These are phyloP conservation scores for Hibiscus syriacus DNA, from an alignment of 345 rosid genomes.

Conservation along the genomic window DNA sequence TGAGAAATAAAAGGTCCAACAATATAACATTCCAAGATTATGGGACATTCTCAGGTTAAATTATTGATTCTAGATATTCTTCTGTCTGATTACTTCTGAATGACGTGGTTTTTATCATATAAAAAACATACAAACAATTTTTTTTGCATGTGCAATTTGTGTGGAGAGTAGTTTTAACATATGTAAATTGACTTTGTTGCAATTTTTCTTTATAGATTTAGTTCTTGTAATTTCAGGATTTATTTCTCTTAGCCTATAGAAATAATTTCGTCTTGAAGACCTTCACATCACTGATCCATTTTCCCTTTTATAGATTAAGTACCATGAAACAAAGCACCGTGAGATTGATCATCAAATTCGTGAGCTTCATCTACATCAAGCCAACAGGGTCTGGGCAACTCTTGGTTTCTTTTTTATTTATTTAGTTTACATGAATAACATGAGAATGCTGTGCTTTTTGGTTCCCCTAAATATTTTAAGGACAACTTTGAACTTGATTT, in stretches of 20 bases:
- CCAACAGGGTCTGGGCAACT: slow-evolving; percentile 57
- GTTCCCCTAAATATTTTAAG: slow-evolving; percentile 1
- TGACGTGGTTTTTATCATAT: not conserved
- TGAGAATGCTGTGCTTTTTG: not conserved
- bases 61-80: not conserved
- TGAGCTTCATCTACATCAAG: slow-evolving; percentile 48
- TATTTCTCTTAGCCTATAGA: not conserved
- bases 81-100: not conserved
- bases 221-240: not conserved
- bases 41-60: not conserved
- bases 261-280: not conserved
- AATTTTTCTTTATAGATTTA: not conserved
- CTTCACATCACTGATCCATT: slow-evolving; percentile 4
- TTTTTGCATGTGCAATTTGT: not conserved
- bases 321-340: slow-evolving; percentile 34
- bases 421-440: not conserved
- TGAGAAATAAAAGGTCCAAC: not conserved
- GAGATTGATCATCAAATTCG: slow-evolving; percentile 30
- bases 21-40: not conserved
- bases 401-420: slow-evolving; percentile 7
- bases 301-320: slow-evolving; percentile 42
- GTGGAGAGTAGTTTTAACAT: not conserved
- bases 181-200: not conserved
- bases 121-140: too few species aligned
- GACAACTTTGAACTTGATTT: not conserved